Evolutionary conservation across 2,329 filamentous ascomycete species (phyloP).

Genomic region (Fusarium tjaetaba): DNA sequence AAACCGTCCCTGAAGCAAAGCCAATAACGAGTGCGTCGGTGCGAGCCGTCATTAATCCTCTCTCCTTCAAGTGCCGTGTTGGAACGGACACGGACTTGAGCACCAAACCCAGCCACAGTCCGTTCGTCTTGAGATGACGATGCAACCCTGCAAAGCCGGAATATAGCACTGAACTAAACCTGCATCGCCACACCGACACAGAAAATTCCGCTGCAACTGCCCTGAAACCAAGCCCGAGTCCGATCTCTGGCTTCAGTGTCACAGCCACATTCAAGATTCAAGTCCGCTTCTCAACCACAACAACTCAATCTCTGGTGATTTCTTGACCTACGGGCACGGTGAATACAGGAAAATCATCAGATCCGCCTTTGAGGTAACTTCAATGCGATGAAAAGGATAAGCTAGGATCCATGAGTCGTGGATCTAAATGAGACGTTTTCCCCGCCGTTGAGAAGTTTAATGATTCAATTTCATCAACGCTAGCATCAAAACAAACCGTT

Average conservation of each 20-base stretch:
- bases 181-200: constrained; percentile 1
- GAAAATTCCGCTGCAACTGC: not conserved
- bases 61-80: not conserved
- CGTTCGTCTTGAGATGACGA: not conserved
- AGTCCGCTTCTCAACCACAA: constrained; percentile 11
- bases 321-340: constrained; percentile 13
- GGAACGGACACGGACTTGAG: constrained; percentile 26
- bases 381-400: constrained; percentile 1
- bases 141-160: not conserved
- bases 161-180: not conserved
- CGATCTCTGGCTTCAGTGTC: not conserved
- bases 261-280: constrained; percentile 10
- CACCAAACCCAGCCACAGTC: constrained; percentile 2
- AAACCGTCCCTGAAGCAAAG: not conserved
- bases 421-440: constrained; percentile 14
- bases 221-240: constrained; percentile 6
- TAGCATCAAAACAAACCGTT: not conserved
- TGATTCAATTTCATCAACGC: not conserved
- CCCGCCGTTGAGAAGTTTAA: constrained; percentile 14
- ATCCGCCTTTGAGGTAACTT: not conserved
- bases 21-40: not conserved
- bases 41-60: not conserved
- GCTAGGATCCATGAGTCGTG: not conserved
- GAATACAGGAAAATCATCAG: not conserved
- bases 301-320: not conserved